Evolutionary conservation across 768 basidiomycete species (phyloP), one percentile per base, ranked within the genome.

Genomic region (Pholiota molesta): DNA sequence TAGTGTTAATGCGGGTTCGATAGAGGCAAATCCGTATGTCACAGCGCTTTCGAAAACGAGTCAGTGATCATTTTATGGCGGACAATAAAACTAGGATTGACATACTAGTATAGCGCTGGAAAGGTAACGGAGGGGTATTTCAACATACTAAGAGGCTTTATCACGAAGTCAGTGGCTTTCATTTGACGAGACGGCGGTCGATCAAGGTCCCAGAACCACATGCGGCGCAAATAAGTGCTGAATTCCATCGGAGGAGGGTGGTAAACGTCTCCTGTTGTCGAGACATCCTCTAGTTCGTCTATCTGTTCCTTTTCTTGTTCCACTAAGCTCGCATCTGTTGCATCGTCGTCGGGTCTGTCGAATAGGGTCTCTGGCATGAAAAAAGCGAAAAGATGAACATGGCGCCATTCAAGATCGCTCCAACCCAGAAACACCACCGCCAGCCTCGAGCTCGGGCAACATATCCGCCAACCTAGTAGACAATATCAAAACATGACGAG

Each of bases 391-490:
- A 73, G 68, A 78, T 72, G n/a, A 79, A 62, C n/a, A 81, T 80
- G n/a, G 76, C 73, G 28, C 77, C 47, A 26, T 49, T 49, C 21
- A 49, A 11, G 8, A 49, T 49, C 21, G 47, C 47, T 13, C 47
- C 74, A 14, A 76, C 68, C 72, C 77, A 81, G 60, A 81, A 81
- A 59, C 78, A 79, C 80, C 79, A 80, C 45, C 78, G 69, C 77
- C 78, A 77, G n/a, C 76, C 76, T 23, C 69, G 66, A 55, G 68
- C 68, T 54, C 74, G 66, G 4, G 77, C 77, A n/a, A 78, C 72
- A 66, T 77, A 76, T 23, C 78, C 78, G 31, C 75, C 75, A 23
- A 74, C 69, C 75, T 76, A 49, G 16, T 37, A 26, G n/a, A 3
- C 31, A 17, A n/a, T 17, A 57, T 13, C 56, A 53, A 0, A 21